These are phyloP conservation scores for Lasiodiplodia sp. DNA, from an alignment of 2,329 filamentous ascomycete genomes.

Conservation along the genomic window DNA sequence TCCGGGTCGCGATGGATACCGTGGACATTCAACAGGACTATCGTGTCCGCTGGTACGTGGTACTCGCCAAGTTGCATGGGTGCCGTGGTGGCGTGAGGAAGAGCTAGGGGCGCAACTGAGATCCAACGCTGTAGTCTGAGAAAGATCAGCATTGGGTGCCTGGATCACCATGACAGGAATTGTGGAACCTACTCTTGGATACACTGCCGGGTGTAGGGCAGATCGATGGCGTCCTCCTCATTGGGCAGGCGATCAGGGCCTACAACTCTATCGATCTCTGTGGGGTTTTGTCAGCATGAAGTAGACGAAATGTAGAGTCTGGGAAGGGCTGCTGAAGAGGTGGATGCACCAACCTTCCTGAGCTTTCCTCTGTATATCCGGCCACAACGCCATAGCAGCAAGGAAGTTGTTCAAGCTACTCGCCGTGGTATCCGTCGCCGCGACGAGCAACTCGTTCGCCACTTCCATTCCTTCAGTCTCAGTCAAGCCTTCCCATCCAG, in stretches of 20 bases:
- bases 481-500: neutral
- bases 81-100: constrained; percentile 46
- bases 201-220: constrained; percentile 28
- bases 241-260: constrained; percentile 31
- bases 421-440: constrained; percentile 31
- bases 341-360: constrained; percentile 33
- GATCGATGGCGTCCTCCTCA: constrained; percentile 30
- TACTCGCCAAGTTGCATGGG: constrained; percentile 43
- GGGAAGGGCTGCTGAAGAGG: neutral
- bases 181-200: constrained; percentile 31
- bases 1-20: constrained; percentile 42
- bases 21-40: constrained; percentile 47
- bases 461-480: constrained; percentile 13
- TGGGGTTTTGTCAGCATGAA: neutral
- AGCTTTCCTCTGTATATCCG: constrained; percentile 41
- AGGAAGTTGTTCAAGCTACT: constrained; percentile 44
- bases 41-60: constrained; percentile 49
- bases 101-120: constrained; percentile 34
- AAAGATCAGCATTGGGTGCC: constrained; percentile 33
- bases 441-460: neutral
- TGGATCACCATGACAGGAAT: neutral
- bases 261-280: constrained; percentile 34
- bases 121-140: constrained; percentile 16
- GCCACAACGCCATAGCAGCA: constrained; percentile 38
- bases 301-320: neutral